Conservation (phyloP, 1,284 basidiomycete species). For the Marasmius oreades region DNA sequence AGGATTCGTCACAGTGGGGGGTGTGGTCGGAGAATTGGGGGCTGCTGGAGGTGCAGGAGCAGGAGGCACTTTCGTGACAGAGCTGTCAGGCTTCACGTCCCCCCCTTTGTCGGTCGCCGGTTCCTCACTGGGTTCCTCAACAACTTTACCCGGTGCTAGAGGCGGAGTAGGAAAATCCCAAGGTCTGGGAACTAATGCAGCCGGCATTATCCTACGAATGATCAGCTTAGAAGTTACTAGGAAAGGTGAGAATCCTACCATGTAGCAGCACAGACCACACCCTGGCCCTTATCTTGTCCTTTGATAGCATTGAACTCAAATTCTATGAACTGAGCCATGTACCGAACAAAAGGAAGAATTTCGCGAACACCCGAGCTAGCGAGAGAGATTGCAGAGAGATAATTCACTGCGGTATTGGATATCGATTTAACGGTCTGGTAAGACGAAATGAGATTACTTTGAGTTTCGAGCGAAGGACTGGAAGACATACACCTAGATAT, state of each 20-base stretch:
- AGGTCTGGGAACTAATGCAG: conserved; percentile 67
- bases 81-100: not conserved
- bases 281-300: conserved; percentile 60
- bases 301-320: conserved; percentile 66
- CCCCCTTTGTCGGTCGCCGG: not conserved
- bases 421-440: conserved; percentile 63
- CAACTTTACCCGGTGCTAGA: not conserved
- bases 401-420: conserved; percentile 59
- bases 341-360: conserved; percentile 75
- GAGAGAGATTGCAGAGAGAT: conserved; percentile 65
- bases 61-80: too few relatives aligned
- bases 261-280: conserved; percentile 81
- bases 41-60: not conserved
- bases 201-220: conserved; percentile 63
- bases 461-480: not conserved
- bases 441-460: conserved; percentile 1
- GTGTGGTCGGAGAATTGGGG: not conserved
- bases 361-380: conserved; percentile 70
- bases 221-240: not conserved
- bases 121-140: not conserved
- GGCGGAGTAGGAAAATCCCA: conserved; percentile 68
- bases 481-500: conserved; percentile 50
- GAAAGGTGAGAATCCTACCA: conserved; percentile 43
- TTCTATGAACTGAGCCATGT: conserved; percentile 72
- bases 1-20: not conserved